A percentile compares a stretch with the other conserved stretches of the same genome.
These are phyloP conservation scores for Eucalyptus cloeziana DNA, from an alignment of 345 rosid genomes.

Conservation along the genomic window DNA sequence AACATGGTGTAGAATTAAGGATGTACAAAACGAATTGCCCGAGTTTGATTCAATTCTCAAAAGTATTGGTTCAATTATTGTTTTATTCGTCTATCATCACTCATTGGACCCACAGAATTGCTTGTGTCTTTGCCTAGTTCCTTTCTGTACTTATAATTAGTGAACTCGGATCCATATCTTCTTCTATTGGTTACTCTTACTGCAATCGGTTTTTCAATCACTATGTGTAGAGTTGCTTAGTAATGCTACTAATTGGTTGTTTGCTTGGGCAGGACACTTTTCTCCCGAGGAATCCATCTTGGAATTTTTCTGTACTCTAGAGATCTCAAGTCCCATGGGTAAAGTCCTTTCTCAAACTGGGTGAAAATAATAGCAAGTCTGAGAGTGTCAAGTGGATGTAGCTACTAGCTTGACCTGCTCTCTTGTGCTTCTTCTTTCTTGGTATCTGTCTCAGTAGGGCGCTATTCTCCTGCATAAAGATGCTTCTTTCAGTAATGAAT, in stretches of 20 bases:
- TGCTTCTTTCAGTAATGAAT: too few relatives aligned
- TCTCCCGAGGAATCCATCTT: background rate
- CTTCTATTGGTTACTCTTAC: too few relatives aligned
- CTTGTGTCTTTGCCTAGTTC: background rate
- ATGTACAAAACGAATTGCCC: too few relatives aligned
- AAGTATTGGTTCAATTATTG: too few relatives aligned
- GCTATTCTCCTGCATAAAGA: too few relatives aligned
- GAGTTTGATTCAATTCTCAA: too few relatives aligned
- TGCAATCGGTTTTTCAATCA: background rate
- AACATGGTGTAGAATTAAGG: too few relatives aligned
- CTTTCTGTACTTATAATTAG: too few relatives aligned
- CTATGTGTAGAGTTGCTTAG: background rate
- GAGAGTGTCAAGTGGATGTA: background rate
- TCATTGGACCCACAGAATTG: background rate
- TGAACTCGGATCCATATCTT: too few relatives aligned
- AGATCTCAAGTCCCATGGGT: background rate
- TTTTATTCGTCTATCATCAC: background rate
- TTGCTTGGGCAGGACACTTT: conserved; percentile 21
- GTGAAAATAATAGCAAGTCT: background rate
- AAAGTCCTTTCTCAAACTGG: background rate
- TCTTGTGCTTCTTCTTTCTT: background rate
- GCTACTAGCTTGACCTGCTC: background rate
- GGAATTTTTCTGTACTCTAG: background rate
- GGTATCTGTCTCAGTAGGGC: too few relatives aligned
- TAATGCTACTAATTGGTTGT: background rate